Evolutionary conservation across 306 rosid species (phyloP), one percentile per base, ranked within the genome.

Genomic region (Clitoria ternatea): DNA sequence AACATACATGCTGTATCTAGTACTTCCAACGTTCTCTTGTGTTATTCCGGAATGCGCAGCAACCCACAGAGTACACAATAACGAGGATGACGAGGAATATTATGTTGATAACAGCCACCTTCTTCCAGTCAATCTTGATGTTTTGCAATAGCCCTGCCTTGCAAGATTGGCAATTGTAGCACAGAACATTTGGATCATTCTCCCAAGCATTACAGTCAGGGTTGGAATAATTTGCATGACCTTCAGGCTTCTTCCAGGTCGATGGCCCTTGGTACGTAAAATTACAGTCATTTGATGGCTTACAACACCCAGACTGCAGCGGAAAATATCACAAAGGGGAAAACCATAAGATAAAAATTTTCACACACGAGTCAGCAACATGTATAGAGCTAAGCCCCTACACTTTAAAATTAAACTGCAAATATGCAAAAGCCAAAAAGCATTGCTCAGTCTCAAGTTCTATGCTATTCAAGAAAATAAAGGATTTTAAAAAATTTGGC

Each of bases 1-100:
- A 56, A 32, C 42, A 13, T 23, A 10, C 52, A 55, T 27, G 22
- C 2, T 24, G 12, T 39, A 42, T 7, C 48, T 63, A 54, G 12
- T 50, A 11, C 26, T 78, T 85, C 83, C 85, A 84, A 29, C 70
- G 36, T 52, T 86, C 97, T 42, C 48, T 80, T 80, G 83, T 80
- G 70, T 37, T 84, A 83, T 91, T 88, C 82, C 96, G 76, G 87
- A 91, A 88, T 0, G 97, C 96, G 4, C 96, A 88, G 75, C 97
- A 91, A 6, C 97, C 96, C 22, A 85, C 14, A 6, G 92, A 79
- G 75, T 91, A 91, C 2, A 91, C 96, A 9, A 88, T 56, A n/a
- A 88, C 61, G 49, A 91, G 96, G 70, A 83, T 45, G 39, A 88
- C 23, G 3, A 91, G 88, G 76, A 86, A 63, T 9, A 86, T 77